A percentile compares a stretch with the other conserved stretches of the same genome.
phyloP scores from a whole-genome alignment of 345 rosid species.

The rapeseed (Brassica napus) region DNA sequence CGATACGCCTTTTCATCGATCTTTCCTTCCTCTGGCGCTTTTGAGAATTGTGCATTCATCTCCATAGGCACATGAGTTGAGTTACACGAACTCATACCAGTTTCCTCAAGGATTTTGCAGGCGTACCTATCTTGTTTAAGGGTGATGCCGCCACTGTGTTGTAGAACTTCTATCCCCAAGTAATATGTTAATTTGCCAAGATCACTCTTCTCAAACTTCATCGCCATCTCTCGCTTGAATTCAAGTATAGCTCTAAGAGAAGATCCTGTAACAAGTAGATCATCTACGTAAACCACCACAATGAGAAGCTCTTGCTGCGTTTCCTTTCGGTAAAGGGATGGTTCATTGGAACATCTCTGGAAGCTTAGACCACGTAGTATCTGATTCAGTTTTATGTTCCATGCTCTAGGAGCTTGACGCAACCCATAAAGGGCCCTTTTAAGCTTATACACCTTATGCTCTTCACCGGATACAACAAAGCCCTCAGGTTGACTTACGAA shows the following conservation, averaged over 20 bases:
- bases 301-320: too few relatives aligned
- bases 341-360: too few relatives aligned
- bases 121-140: background rate
- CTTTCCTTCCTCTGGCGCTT: background rate
- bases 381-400: too few relatives aligned
- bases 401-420: too few relatives aligned
- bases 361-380: too few relatives aligned
- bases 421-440: too few relatives aligned
- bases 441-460: too few relatives aligned
- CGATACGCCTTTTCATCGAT: background rate
- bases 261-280: background rate
- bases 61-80: background rate
- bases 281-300: background rate
- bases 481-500: too few relatives aligned
- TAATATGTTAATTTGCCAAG: background rate
- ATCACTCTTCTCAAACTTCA: background rate
- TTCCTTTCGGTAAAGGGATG: too few relatives aligned
- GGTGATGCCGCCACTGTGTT: background rate
- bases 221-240: background rate
- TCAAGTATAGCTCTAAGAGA: background rate
- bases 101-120: too few relatives aligned
- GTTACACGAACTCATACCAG: background rate
- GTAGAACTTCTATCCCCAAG: background rate
- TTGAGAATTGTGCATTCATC: background rate
- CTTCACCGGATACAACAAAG: too few relatives aligned